Evolutionary conservation across 306 rosid species (phyloP), one percentile per base, ranked within the genome.

Genomic region (Dalbergia cochinchinensis): DNA sequence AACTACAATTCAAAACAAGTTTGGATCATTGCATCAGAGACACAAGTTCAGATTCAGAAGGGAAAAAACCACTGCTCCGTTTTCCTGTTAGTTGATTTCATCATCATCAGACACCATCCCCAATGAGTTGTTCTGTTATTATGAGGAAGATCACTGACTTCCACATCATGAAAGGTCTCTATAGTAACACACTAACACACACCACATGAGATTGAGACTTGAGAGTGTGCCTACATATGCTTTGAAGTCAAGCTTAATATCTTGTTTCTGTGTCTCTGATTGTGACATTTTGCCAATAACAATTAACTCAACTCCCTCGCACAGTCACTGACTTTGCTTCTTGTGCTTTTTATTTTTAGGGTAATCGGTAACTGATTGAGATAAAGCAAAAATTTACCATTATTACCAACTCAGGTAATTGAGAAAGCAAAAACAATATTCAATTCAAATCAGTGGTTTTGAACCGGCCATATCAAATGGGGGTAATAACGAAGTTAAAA

Each of bases 1-100:
- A 83, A 81, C 90, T 83, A 86, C 79, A 79, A 78, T 85, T 87
- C 84, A 85, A 84, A 83, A 79, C 74, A 78, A 59, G 76, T 86
- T 73, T 80, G 82, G 55, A 68, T 74, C 41, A 37, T 73, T 73
- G 62, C 45, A 60, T 61, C 51, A 77, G 79, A 53, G 80, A 72
- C 87, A 83, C 42, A 39, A 44, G 55, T 53, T 82, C 89, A 86
- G 86, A 89, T 26, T 26, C 31, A 26, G 31, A 26, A 26, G 31
- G 2, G 2, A 1, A 26, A 26, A 53, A 60, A 61, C 70, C 86
- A 82, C 92, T 81, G 86, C 85, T 77, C 33, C 31, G 31, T 72
- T 75, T 86, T 58, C 77, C 82, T 73, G 64, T 69, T 78, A 78
- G 75, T 82, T 78, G 84, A 78, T 71, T 82, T 76, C 35, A 20